A percentile compares a stretch with the other conserved stretches of the same genome.
Conservation (phyloP, 2,329 filamentous ascomycete genomes). For the Nothomitra cinnamomea region DNA sequence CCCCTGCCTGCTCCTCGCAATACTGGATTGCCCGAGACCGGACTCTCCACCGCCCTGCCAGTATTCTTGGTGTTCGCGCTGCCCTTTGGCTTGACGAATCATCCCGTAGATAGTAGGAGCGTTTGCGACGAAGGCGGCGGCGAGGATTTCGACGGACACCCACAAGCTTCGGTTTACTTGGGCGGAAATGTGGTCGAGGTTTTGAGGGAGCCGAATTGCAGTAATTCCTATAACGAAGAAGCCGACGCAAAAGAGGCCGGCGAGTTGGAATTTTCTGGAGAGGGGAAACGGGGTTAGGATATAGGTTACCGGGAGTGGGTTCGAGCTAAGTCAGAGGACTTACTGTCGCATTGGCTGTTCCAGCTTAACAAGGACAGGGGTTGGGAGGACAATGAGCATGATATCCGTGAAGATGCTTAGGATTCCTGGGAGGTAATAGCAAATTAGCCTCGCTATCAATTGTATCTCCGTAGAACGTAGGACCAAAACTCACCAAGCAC, state of each 20-base stretch:
- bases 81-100: not conserved
- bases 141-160: conserved; percentile 22
- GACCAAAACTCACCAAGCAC: conserved; percentile 11
- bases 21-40: no score
- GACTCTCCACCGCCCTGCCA: not conserved
- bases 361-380: conserved; percentile 15
- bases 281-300: no score
- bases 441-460: not conserved
- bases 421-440: conserved; percentile 10
- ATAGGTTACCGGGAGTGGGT: no score
- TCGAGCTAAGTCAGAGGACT: not conserved
- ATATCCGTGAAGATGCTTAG: conserved; percentile 20
- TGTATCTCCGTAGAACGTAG: not conserved
- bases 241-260: conserved; percentile 22
- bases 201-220: conserved; percentile 23
- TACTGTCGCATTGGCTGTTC: conserved; percentile 11
- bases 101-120: conserved; percentile 21
- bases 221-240: conserved; percentile 25
- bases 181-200: conserved; percentile 19
- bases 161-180: conserved; percentile 23
- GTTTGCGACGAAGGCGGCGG: conserved; percentile 21
- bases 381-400: conserved; percentile 17
- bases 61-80: not conserved
- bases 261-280: conserved; percentile 19
- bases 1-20: no score